phyloP scores from a whole-genome alignment of 2,329 filamentous ascomycete genomes.

The Fusarium humuli region DNA sequence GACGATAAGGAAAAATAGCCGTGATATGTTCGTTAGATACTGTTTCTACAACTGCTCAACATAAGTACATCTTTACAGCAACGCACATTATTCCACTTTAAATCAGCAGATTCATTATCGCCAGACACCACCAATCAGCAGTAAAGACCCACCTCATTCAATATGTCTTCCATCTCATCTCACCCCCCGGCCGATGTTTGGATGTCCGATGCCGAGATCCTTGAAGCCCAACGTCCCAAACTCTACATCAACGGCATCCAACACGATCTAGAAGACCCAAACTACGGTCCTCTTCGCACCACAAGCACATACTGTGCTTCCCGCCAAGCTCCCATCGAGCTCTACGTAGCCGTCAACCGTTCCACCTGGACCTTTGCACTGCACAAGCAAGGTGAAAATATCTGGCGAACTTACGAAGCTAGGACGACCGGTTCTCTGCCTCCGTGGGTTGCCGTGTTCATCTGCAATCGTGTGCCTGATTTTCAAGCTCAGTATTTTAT shows the following conservation, averaged over 20 bases:
- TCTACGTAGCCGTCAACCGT: background rate
- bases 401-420: background rate
- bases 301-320: background rate
- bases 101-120: rapidly evolving
- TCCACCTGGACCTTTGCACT: background rate
- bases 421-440: rapidly evolving
- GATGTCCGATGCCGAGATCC: background rate
- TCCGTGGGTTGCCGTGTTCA: background rate
- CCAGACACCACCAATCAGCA: rapidly evolving
- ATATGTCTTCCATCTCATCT: background rate
- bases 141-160: background rate
- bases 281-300: background rate
- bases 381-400: rapidly evolving
- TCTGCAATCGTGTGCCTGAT: rapidly evolving
- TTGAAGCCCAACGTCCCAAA: background rate
- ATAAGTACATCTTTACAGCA: background rate
- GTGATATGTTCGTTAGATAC: too few relatives aligned
- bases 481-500: background rate
- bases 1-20: too few relatives aligned
- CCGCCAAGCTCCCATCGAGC: background rate
- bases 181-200: rapidly evolving
- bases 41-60: rapidly evolving
- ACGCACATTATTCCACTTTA: too few relatives aligned
- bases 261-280: background rate
- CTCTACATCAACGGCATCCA: background rate